Evolutionary conservation across 805 yeast genomes (phyloP), one percentile per base, ranked within the genome.

Genomic region (Spathaspora boniae): DNA sequence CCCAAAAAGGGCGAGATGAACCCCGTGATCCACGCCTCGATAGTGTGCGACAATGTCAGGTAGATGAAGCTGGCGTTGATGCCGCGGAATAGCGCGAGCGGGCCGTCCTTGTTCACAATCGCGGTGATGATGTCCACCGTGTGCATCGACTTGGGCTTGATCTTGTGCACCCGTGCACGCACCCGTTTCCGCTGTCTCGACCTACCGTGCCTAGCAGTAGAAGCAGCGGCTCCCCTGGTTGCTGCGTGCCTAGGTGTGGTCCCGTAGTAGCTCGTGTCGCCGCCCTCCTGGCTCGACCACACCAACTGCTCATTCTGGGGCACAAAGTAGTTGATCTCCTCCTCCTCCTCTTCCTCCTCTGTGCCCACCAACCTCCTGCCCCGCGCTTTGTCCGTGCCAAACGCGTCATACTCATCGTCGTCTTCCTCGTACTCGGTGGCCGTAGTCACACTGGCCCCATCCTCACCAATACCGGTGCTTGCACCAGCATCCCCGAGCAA

Each of bases 11-110:
- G 93, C 4, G 96, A 80, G 6, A 88, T 54, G 43, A 89, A 76
- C 3, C 96, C 96, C 0, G 94, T 83, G 31, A 88, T 69, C 97
- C 98, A 89, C 1, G 96, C 86, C 51, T 86, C 91, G 30, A 88
- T 62, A 0, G 95, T 83, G 32, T 79, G 76, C 2, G 82, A 76
- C 14, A 87, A 65, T 0, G 95, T 83, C 36, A 75, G 82, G 53
- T 83, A 73, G 14, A 93, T 68, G 50, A 88, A 91, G 0, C 95
- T 72, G 2, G 95, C 82, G 53, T 85, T 82, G 26, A 80, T 72
- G 8, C 88, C 86, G 50, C 86, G 71, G 68, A 86, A 79, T 7
- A 82, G 57, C 3, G 88, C 87, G 47, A 76, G 65, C 14, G 79
- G 80, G 17, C 83, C 95, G 51, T 72, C 95, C 60, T 70, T 79